Percentiles rank a stretch among this genome's conserved stretches.
phyloP scores from a whole-genome alignment of 352 stramenopile species.

The Phytophthora agathidicida region DNA sequence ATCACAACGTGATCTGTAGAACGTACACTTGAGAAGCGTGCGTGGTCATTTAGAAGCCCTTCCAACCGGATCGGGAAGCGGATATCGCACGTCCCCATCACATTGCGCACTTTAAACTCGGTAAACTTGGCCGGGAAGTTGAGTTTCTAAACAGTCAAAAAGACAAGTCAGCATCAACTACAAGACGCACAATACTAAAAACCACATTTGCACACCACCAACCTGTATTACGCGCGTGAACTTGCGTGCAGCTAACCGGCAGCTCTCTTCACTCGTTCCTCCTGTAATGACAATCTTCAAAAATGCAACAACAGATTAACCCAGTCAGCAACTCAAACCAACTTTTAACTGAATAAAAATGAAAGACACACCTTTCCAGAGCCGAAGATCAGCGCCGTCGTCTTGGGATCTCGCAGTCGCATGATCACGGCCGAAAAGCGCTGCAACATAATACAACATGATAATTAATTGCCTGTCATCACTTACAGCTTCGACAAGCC shows the following conservation, averaged over 20 bases:
- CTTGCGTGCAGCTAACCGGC: conserved; percentile 82
- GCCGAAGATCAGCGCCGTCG: conserved; percentile 98
- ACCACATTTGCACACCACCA: conserved; percentile 7
- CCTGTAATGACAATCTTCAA: conserved; percentile 86
- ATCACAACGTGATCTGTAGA: conserved; percentile 41
- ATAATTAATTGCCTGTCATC: background rate
- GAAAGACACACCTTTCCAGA: conserved; percentile 90
- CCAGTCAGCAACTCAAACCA: conserved; percentile 1
- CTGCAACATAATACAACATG: conserved; percentile 28
- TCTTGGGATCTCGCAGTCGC: conserved; percentile 95
- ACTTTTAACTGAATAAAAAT: background rate
- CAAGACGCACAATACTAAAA: background rate
- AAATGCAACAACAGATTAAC: background rate
- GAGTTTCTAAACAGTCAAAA: conserved; percentile 68
- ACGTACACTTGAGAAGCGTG: conserved; percentile 93
- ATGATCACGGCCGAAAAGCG: conserved; percentile 97
- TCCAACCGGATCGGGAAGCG: conserved; percentile 99
- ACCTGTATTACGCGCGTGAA: conserved; percentile 89
- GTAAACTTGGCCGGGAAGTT: conserved; percentile 87
- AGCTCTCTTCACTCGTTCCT: conserved; percentile 84
- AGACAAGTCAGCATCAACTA: background rate
- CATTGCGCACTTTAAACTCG: conserved; percentile 97
- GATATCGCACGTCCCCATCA: conserved; percentile 98
- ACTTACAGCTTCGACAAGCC: background rate
- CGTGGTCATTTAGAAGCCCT: conserved; percentile 96